A percentile compares a stretch with the other conserved stretches of the same genome.
phyloP scores from a whole-genome alignment of 805 yeast species.

The Lipomyces sp. region DNA sequence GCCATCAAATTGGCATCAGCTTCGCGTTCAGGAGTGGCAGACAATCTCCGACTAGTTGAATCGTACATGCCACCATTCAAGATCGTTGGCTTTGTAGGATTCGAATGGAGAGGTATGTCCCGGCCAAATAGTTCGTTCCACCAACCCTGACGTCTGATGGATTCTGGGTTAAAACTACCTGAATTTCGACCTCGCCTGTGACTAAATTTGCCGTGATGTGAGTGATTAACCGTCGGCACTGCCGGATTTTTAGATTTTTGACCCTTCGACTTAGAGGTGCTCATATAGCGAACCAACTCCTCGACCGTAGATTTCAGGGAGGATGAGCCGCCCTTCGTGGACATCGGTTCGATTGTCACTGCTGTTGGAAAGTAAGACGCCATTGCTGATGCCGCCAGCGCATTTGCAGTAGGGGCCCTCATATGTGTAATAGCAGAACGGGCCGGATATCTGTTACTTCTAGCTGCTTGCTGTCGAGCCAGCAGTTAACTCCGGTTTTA shows the following conservation, averaged over 20 bases:
- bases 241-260: background rate
- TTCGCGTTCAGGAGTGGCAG: background rate
- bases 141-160: background rate
- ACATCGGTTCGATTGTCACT: background rate
- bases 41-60: background rate
- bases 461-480: background rate
- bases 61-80: background rate
- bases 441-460: background rate
- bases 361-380: conserved; percentile 1
- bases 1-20: background rate
- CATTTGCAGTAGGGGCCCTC: background rate
- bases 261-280: background rate
- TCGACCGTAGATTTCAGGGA: background rate
- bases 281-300: background rate
- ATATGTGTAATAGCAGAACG: background rate
- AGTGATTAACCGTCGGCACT: background rate
- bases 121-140: background rate
- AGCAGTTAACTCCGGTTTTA: background rate
- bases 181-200: background rate
- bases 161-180: background rate
- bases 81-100: background rate
- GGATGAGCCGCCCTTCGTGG: background rate
- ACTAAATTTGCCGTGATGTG: background rate
- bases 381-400: conserved; percentile 1
- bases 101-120: background rate